These are phyloP conservation scores for Effrenium voratum DNA, from an alignment of 73 alveolate species.

Conservation along the genomic window DNA sequence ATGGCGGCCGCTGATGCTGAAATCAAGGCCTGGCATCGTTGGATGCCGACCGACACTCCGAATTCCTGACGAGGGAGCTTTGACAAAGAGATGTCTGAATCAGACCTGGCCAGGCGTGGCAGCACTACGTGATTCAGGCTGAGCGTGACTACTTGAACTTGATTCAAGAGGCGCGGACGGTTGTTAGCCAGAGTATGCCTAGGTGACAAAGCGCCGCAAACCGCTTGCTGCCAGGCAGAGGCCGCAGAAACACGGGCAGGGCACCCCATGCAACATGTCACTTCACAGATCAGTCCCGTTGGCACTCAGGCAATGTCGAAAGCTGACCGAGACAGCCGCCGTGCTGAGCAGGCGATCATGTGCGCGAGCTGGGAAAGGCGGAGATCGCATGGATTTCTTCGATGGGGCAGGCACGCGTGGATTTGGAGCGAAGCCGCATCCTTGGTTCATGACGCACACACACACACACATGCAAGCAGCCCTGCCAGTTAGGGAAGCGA, in stretches of 20 bases:
- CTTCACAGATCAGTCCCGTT: not conserved
- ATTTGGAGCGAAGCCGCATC: slow-evolving; percentile 32
- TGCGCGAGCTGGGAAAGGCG: not conserved
- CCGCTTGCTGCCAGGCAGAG: slow-evolving; percentile 20
- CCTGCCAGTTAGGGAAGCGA: not conserved
- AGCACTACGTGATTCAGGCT: slow-evolving; percentile 50
- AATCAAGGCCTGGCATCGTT: not conserved
- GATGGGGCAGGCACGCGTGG: slow-evolving; percentile 45
- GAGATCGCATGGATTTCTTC: not conserved
- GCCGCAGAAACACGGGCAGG: slow-evolving; percentile 49
- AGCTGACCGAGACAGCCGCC: slow-evolving; percentile 73
- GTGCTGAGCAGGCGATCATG: slow-evolving; percentile 48
- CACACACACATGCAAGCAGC: not conserved
- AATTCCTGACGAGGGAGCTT: not conserved
- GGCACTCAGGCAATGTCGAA: slow-evolving; percentile 56
- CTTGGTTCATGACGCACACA: not conserved
- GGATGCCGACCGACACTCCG: not conserved
- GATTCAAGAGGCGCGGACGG: slow-evolving; percentile 37
- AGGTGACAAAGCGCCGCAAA: not conserved
- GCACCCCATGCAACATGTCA: not conserved
- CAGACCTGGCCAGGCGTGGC: slow-evolving; percentile 25
- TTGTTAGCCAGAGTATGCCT: not conserved
- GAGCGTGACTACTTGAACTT: slow-evolving; percentile 72
- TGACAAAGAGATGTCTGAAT: not conserved
- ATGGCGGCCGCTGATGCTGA: slow-evolving; percentile 70